These are phyloP conservation scores for Pisolithus microcarpus DNA, from an alignment of 768 basidiomycete genomes.

Conservation along the genomic window DNA sequence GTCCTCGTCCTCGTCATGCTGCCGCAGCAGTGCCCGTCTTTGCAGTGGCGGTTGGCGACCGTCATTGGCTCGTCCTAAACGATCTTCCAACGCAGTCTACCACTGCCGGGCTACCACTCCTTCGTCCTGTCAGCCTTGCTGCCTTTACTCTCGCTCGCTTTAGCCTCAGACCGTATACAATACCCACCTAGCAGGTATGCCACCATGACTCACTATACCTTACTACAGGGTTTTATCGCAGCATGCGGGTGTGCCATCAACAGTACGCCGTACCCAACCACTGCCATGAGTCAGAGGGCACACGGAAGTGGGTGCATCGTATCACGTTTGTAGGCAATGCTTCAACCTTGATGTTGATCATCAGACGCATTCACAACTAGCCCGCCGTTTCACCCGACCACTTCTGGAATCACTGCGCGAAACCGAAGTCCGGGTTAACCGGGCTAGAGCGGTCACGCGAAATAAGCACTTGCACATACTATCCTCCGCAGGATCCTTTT, in stretches of 20 bases:
- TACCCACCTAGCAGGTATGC: constrained; percentile 58
- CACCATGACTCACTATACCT: constrained; percentile 67
- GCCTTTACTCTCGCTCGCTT: constrained; percentile 17
- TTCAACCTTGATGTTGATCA: constrained; percentile 69
- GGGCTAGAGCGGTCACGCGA: too few relatives aligned
- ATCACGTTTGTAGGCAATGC: constrained; percentile 69
- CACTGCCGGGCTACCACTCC: constrained; percentile 6
- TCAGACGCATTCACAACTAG: constrained; percentile 57
- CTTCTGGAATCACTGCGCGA: neutral
- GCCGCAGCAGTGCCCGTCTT: too few relatives aligned
- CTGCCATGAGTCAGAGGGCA: constrained; percentile 73
- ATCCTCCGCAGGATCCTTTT: too few relatives aligned
- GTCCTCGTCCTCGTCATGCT: constrained; percentile 2
- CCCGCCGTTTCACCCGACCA: constrained; percentile 64
- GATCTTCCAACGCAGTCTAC: neutral
- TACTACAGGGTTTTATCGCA: constrained; percentile 44
- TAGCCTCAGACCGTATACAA: constrained; percentile 49
- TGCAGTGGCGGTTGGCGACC: too few relatives aligned
- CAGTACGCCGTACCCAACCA: constrained; percentile 67
- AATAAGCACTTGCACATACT: too few relatives aligned
- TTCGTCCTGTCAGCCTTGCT: constrained; percentile 16
- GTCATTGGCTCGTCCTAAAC: too few relatives aligned
- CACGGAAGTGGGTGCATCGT: constrained; percentile 65
- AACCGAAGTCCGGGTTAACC: too few relatives aligned
- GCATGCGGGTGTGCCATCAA: constrained; percentile 69